phyloP scores from a whole-genome alignment of 2,329 filamentous ascomycete species.

The Akanthomyces dipterigenus region DNA sequence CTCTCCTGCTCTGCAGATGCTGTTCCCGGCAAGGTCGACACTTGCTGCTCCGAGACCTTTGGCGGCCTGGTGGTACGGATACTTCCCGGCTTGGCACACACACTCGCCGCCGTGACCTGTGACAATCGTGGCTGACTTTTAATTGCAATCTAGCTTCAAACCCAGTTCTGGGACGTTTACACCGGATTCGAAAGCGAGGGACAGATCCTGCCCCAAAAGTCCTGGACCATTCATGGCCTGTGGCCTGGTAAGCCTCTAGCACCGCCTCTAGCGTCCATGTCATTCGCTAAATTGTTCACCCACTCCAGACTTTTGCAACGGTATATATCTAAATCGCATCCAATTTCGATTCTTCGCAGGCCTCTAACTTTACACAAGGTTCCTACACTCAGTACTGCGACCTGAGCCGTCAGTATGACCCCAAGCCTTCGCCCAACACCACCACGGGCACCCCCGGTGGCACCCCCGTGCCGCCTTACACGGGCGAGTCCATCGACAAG shows the following conservation, averaged over 20 bases:
- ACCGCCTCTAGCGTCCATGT: neutral
- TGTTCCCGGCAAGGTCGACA: conserved; percentile 42
- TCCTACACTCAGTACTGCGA: conserved; percentile 64
- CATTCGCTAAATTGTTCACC: neutral
- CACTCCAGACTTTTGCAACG: conserved; percentile 37
- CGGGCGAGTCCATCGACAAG: conserved; percentile 48
- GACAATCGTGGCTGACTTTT: neutral
- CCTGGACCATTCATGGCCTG: conserved; percentile 55
- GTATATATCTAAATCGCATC: conserved; percentile 14
- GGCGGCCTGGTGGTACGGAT: conserved; percentile 47
- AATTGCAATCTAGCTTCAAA: conserved; percentile 35
- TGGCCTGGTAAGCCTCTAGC: conserved; percentile 38
- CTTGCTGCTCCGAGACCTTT: conserved; percentile 59
- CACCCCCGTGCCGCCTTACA: conserved; percentile 50
- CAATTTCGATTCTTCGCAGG: neutral
- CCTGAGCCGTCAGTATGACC: conserved; percentile 57
- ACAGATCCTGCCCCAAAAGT: conserved; percentile 49
- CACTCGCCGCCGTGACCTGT: neutral
- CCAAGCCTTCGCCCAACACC: conserved; percentile 53
- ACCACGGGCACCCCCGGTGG: conserved; percentile 50
- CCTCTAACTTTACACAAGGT: conserved; percentile 26
- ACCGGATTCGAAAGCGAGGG: conserved; percentile 52
- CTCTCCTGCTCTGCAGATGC: conserved; percentile 45
- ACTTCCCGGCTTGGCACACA: neutral
- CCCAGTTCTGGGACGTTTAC: conserved; percentile 60